Percentiles rank a stretch among this genome's conserved stretches.
Evolutionary conservation across 2,329 filamentous ascomycete genomes (phyloP).

Genomic region (Colletotrichum costaricense): DNA sequence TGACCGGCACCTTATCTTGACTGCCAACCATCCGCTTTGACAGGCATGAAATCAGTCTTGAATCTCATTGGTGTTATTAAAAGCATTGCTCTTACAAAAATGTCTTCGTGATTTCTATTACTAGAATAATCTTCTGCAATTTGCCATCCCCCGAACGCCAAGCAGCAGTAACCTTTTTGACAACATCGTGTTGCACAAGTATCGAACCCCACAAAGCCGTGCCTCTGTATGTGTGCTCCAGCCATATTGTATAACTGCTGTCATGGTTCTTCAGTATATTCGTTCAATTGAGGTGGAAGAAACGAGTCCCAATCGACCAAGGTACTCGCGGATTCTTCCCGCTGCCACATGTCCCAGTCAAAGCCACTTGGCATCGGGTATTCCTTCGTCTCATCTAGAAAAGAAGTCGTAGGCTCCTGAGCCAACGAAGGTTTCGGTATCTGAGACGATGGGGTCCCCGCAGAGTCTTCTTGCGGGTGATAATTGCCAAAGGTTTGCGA

Average conservation of each 20-base stretch:
- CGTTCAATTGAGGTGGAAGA: fast-evolving
- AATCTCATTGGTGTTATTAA: neutral
- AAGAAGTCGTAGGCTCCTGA: neutral
- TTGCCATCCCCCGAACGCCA: neutral
- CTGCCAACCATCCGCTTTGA: neutral
- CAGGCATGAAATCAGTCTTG: neutral
- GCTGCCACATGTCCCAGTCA: neutral
- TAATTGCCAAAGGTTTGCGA: neutral
- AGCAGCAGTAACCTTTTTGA: neutral
- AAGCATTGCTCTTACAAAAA: neutral
- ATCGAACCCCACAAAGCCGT: neutral
- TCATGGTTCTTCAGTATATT: neutral
- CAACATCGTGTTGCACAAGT: neutral
- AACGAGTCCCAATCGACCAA: neutral
- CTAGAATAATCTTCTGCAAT: neutral
- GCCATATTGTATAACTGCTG: neutral
- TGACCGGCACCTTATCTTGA: too few relatives aligned
- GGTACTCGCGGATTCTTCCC: neutral
- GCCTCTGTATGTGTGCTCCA: neutral
- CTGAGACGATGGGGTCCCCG: neutral
- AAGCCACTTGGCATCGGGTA: neutral
- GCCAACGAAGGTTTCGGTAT: neutral
- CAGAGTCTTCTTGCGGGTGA: neutral
- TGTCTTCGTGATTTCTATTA: neutral
- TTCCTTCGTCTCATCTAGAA: neutral